These are phyloP conservation scores for Huntiella omanensis DNA, from an alignment of 2,329 filamentous ascomycete genomes.

Conservation along the genomic window DNA sequence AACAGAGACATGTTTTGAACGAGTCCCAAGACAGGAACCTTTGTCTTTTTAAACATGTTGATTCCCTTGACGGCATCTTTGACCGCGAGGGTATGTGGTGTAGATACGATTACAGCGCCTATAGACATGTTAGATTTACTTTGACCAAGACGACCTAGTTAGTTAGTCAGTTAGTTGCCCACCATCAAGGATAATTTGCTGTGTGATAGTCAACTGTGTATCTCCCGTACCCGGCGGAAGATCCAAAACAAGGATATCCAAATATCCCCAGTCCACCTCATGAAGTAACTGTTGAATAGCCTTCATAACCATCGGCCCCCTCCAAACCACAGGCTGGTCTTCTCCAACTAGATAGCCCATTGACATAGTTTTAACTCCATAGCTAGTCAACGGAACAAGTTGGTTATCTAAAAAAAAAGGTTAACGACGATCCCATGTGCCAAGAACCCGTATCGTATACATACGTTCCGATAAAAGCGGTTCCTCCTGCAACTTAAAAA, in stretches of 20 bases:
- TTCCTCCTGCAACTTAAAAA: conserved; percentile 66
- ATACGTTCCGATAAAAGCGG: conserved; percentile 55
- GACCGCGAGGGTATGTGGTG: conserved; percentile 80
- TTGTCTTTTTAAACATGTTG: conserved; percentile 76
- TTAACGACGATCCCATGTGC: conserved; percentile 11
- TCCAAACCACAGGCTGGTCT: conserved; percentile 75
- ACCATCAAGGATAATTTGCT: conserved; percentile 80
- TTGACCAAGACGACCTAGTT: neutral
- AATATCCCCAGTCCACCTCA: conserved; percentile 79
- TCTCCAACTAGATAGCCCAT: conserved; percentile 86
- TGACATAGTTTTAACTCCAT: conserved; percentile 94
- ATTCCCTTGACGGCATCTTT: conserved; percentile 85
- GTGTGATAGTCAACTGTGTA: conserved; percentile 88
- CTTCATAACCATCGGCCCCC: conserved; percentile 94
- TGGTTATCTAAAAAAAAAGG: conserved; percentile 41
- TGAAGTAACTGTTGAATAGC: conserved; percentile 88
- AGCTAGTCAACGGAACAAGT: conserved; percentile 74
- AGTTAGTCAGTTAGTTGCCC: conserved; percentile 17
- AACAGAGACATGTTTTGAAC: conserved; percentile 87
- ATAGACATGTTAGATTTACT: neutral
- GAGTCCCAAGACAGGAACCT: conserved; percentile 65
- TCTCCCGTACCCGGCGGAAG: conserved; percentile 89
- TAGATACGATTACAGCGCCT: conserved; percentile 75
- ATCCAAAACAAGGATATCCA: conserved; percentile 81
- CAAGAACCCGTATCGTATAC: conserved; percentile 14